Base-by-base conservation (phyloP, 225 moss, liverwort and hornwort genomes). In the Physcomitrellopsis africana region DNA sequence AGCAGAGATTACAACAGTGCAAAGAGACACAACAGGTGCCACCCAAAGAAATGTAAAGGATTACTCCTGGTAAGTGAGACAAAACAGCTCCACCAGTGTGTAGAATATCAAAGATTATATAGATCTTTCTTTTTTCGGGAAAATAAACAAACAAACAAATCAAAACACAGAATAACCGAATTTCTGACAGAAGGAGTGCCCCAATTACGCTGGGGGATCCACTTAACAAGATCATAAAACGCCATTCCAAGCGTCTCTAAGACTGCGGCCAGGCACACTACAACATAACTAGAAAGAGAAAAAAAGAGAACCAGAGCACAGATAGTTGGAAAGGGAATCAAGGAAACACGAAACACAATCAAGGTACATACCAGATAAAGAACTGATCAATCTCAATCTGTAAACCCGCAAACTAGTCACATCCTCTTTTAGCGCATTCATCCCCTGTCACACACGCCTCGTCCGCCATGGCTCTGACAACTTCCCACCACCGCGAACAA, bases 351-450 rank as follows among this genome's bases (percentile, higher is more conserved):
- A 10, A 16, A 48, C 14, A 29, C 14, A 52, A 0, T 42, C 42
- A 26, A 59, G 62, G 20, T 19, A 37, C 3, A 2, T 22, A 51
- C 62, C 19, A 51, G 61, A 13, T n/a, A 62, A 2, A 29, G 51
- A 22, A 51, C 24, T 9, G 51, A 27, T 51, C 32, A 56, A 46
- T 18, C 26, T 74, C 55, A 46, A 22, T 15, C 27, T 29, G 23
- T 51, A 48, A 24, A 51, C 22, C 52, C 52, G 23, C 51, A 41
- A 65, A 19, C 62, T 62, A 49, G 37, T 12, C 3, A 27, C 17
- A 13, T 27, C 43, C 11, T 18, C 15, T 65, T 11, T 24, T 65
- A 55, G 55, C 56, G 51, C 64, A 53, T 44, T 74, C 73, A 54
- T 42, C 16, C 32, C 32, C 61, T 41, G 20, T 51, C 18, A 51